Conservation (phyloP, 2,329 filamentous ascomycete species). For the Phyllosticta paracitricarpa region DNA sequence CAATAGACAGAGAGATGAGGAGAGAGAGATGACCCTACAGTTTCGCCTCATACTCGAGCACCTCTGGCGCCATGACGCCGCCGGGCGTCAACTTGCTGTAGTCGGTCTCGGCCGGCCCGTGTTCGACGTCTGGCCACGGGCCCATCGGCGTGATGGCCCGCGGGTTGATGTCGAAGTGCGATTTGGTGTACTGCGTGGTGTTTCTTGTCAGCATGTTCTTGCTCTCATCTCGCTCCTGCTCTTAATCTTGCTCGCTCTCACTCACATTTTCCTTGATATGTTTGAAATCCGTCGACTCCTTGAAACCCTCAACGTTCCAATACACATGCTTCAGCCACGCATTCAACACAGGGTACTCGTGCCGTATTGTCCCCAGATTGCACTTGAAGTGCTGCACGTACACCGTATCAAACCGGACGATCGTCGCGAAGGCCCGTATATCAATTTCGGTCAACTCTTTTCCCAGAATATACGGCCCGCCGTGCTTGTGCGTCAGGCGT, state of each 20-base stretch:
- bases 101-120: slow-evolving; percentile 36
- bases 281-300: slow-evolving; percentile 51
- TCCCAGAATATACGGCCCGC: slow-evolving; percentile 49
- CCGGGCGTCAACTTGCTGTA: slow-evolving; percentile 40
- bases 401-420: slow-evolving; percentile 50
- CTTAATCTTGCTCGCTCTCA: background rate
- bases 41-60: slow-evolving; percentile 19
- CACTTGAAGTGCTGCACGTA: slow-evolving; percentile 61
- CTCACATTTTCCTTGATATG: slow-evolving; percentile 57
- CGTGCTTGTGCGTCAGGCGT: slow-evolving; percentile 33
- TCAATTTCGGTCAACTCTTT: slow-evolving; percentile 49
- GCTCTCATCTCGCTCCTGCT: background rate
- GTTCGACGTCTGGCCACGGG: slow-evolving; percentile 49
- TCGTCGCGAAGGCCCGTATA: slow-evolving; percentile 45
- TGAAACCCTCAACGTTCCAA: slow-evolving; percentile 46
- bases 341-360: slow-evolving; percentile 50
- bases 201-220: background rate
- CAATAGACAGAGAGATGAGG: background rate
- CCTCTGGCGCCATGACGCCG: slow-evolving; percentile 33
- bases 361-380: slow-evolving; percentile 50
- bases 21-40: background rate
- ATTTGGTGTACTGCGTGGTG: slow-evolving; percentile 43
- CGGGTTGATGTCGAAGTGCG: slow-evolving; percentile 50
- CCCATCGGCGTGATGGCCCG: slow-evolving; percentile 53
- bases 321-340: slow-evolving; percentile 53